A percentile compares a stretch with the other conserved stretches of the same genome.
phyloP scores from a whole-genome alignment of 2,329 filamentous ascomycete genomes.

The Cordyceps pruinosa region DNA sequence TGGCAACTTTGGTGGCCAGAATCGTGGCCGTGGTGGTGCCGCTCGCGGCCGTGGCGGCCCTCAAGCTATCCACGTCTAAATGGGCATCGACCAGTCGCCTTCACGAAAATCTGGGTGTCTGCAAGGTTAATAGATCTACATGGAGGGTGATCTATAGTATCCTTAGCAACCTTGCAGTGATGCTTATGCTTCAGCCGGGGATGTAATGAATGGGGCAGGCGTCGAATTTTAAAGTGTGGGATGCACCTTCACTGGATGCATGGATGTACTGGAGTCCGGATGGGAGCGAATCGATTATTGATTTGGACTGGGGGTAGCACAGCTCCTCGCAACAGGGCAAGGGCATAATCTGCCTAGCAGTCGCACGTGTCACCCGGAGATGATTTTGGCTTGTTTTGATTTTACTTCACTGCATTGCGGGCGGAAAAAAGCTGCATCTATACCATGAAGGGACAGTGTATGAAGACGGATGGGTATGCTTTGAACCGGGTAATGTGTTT shows the following conservation, averaged over 20 bases:
- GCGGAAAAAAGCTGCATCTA: slow-evolving; percentile 14
- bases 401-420: slow-evolving; percentile 14
- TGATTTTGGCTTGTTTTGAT: slow-evolving; percentile 10
- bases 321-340: background rate
- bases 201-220: background rate
- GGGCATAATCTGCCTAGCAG: background rate
- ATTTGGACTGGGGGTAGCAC: slow-evolving; percentile 2
- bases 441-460: slow-evolving; percentile 13
- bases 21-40: slow-evolving; percentile 59
- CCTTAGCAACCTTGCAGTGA: background rate
- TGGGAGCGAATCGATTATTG: slow-evolving; percentile 14
- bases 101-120: background rate
- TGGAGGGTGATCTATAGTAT: background rate
- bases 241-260: background rate
- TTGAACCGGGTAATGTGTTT: slow-evolving; percentile 12
- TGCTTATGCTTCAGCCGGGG: background rate
- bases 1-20: slow-evolving; percentile 62
- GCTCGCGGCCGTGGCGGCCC: slow-evolving; percentile 57
- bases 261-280: slow-evolving; percentile 11
- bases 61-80: slow-evolving; percentile 41
- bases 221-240: slow-evolving; percentile 3
- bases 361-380: background rate
- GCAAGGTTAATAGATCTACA: background rate
- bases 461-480: slow-evolving; percentile 2
- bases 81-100: slow-evolving; percentile 3